Evolutionary conservation across 148 eudicot species (phyloP), one percentile per base, ranked within the genome.

Genomic region (Rhododendron kiyosumense): DNA sequence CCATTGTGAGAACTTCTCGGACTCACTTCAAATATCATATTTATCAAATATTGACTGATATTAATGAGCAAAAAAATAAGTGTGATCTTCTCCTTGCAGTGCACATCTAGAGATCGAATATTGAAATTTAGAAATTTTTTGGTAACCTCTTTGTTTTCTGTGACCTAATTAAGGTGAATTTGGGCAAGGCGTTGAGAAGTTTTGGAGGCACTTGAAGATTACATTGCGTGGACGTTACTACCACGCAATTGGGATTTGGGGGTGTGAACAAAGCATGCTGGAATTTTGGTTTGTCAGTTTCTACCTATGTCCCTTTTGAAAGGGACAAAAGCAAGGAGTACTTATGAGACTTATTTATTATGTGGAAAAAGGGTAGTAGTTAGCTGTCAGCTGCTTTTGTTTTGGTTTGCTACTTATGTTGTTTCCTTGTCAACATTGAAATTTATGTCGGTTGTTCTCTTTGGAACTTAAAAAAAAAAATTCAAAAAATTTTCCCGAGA

Each of bases 141-240:
- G 65, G n/a, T 59, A 59, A 59, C 2, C 65, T 59, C 20, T 41
- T 18, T 20, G 3, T 59, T 54, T 59, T 22, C 65, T 59, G 65
- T 59, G 22, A 59, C 10, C n/a, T 59, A 59, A 22, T 15, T 5
- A 18, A n/a, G 32, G 11, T 65, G 32, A 28, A 28, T 28, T n/a
- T 69, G 32, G 34, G 75, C 75, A 69, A 69, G 34, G 28, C 14
- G 17, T 69, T 28, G 34, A 69, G 14, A 28, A 69, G 75, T 10
- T 69, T 69, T 69, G 36, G 75, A 69, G 75, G 4, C 75, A 28
- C 77, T 30, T 73, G 18, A 73, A 14, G 41, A 73, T 73, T 28
- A 41, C 77, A 73, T 73, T 28, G 77, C 77, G 77, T 73, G 77
- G 77, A 73, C 41, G 9, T 73, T 73, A 73, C 77, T 30, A 73